Conservation (phyloP, 1,284 basidiomycete genomes). For the Fomitopsis betulina region DNA sequence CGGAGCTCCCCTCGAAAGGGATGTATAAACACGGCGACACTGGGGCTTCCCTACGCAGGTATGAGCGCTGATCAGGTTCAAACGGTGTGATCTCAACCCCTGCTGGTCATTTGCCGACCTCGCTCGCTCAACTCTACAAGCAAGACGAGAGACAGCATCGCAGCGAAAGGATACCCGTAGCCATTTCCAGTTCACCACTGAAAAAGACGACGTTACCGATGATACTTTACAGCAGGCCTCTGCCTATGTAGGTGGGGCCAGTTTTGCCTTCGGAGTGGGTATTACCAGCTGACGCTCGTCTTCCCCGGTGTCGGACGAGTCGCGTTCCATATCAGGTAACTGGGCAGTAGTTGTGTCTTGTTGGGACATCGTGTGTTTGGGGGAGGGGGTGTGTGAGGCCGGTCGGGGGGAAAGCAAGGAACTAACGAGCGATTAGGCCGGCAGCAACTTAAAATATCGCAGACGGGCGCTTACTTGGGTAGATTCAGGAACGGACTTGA, state of each 20-base stretch:
- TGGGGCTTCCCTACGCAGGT: slow-evolving; percentile 94
- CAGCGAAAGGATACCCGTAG: slow-evolving; percentile 78
- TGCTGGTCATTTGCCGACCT: slow-evolving; percentile 21
- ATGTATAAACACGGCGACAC: slow-evolving; percentile 49
- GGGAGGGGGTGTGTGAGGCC: background rate
- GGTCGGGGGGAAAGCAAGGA: background rate
- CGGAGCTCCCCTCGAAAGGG: slow-evolving; percentile 33
- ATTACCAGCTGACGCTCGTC: slow-evolving; percentile 66
- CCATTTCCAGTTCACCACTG: slow-evolving; percentile 65
- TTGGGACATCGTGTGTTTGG: slow-evolving; percentile 13
- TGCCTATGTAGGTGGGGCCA: slow-evolving; percentile 28
- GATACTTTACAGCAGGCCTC: slow-evolving; percentile 31
- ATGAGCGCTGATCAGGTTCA: slow-evolving; percentile 92
- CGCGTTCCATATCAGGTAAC: slow-evolving; percentile 19
- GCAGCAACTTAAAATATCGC: background rate
- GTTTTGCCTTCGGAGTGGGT: slow-evolving; percentile 9
- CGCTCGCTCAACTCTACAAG: slow-evolving; percentile 22
- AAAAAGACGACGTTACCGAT: slow-evolving; percentile 68
- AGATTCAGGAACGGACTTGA: background rate
- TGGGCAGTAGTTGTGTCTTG: slow-evolving; percentile 14
- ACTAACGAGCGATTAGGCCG: background rate
- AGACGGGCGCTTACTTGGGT: background rate
- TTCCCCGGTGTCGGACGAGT: slow-evolving; percentile 34
- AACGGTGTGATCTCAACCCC: slow-evolving; percentile 92
- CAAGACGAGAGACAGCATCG: slow-evolving; percentile 16